Evolutionary conservation across 78 protist genomes (phyloP), one percentile per base, ranked within the genome.

Genomic region (Mastigamoeba balamuthi): DNA sequence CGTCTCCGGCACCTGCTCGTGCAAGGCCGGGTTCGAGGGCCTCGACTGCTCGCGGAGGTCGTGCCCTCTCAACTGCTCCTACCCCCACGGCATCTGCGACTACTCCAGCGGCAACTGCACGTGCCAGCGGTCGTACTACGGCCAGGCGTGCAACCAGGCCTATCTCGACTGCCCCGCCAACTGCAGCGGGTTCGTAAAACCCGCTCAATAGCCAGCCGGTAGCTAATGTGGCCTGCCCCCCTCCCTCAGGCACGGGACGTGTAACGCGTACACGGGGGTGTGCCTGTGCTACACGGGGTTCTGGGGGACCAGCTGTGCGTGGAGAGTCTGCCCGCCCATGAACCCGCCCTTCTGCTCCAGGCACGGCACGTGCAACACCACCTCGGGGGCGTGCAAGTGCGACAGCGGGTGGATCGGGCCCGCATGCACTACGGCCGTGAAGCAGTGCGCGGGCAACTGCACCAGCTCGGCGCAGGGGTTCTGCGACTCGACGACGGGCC

Each of bases 281-380:
- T 48, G 58, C 17, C 17, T 17, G 33, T 48, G 58, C 58, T 48
- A 48, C 58, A 17, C 17, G 33, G 58, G 58, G 17, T 48, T 25
- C 58, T 48, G 58, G 58, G 58, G 58, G 17, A 48, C 33, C 58
- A 17, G 17, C 17, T 48, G 58, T 17, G 17, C 58, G 17, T 25
- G 17, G 33, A 48, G 17, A 48, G 17, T 17, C 58, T 48, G 58
- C 58, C 58, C 58, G 33, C 58, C 58, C 17, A 17, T 9, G 33
- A 66, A 63, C 7, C 33, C n/a, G 8, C 72, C 72, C 25, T 67
- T n/a, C 70, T 74, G 78, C 25, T 30, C 52, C 65, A 40, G 68
- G 38, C 71, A 74, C 25, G 78, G 78, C 6, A 36, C 5, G 6
- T 74, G 78, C 69, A 53, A 74, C 69, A 17, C 6, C 7, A 53